Evolutionary conservation across 2,329 filamentous ascomycete species (phyloP), one percentile per base, ranked within the genome.

Genomic region (Sarocladium kiliense): DNA sequence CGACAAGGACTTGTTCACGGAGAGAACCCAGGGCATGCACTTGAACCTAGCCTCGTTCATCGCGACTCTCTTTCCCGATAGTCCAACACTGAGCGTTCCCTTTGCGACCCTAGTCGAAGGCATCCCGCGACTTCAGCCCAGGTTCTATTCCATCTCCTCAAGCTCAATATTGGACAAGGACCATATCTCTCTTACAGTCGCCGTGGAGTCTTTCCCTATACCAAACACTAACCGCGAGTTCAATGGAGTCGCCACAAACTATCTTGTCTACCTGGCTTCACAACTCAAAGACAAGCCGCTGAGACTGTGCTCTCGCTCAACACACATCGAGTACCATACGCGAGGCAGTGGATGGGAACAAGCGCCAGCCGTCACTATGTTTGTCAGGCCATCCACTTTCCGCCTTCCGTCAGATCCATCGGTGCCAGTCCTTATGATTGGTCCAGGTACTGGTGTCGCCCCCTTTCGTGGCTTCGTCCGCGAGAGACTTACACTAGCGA

Each of bases 371-470:
- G n/a, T 26, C 25, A 11, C 9, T 12, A 7, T 19, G 23, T 21
- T 3, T n/a, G 14, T 49, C 27, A 18, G 30, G 4, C 12, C 18
- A 18, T 4, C 18, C 27, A 21, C 21, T 19, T 23, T 41, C 21
- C 12, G 91, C 90, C 23, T 36, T 7, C 54, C n/a, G 26, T 12
- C 23, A 19, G 44, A 49, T 49, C 44, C 12, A 9, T 21, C 10
- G 9, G 9, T 32, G 21, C 44, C 44, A 30, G 78, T 99, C 64
- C 95, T 99, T 70, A 92, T 97, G 86, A 84, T 97, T 63, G 94
- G 94, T 23, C 94, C 94, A 11, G 94, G 94, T 68, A 97, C 94
- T 54, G 94, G 94, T 77, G 91, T 97, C 55, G 94, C 94, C 25
- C 94, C 94, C 18, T 97, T 99, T 84, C 87, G 94, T 62, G 94